These are phyloP conservation scores for Paraphaeosphaeria sporulosa DNA, from an alignment of 2,329 filamentous ascomycete genomes.

Conservation along the genomic window DNA sequence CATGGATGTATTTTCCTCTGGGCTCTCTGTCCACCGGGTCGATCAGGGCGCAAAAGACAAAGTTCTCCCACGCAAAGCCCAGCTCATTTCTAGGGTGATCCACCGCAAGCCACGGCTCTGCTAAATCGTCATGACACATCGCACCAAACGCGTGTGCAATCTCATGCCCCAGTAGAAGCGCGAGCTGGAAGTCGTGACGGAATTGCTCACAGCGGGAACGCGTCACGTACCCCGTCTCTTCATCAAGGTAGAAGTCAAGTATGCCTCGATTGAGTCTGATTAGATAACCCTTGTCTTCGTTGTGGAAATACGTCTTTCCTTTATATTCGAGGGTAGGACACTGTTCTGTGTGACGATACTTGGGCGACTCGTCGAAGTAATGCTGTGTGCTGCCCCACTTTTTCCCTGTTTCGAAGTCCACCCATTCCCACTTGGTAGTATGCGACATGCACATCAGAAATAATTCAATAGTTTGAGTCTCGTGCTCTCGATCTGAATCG, in stretches of 20 bases:
- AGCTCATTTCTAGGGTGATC: constrained; percentile 40
- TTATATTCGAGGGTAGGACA: constrained; percentile 18
- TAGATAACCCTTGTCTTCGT: constrained; percentile 22
- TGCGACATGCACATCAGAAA: constrained; percentile 38
- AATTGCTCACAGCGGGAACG: constrained; percentile 37
- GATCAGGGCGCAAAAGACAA: constrained; percentile 44
- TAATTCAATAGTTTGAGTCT: constrained; percentile 29
- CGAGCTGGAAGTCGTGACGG: constrained; percentile 46
- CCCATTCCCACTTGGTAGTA: constrained; percentile 18
- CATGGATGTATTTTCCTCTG: constrained; percentile 30
- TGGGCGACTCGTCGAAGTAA: too few species aligned
- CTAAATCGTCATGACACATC: constrained; percentile 36
- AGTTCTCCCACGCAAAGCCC: constrained; percentile 48
- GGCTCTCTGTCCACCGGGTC: constrained; percentile 36
- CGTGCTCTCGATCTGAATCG: constrained; percentile 21
- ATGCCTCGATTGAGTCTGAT: constrained; percentile 37
- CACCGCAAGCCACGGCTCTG: constrained; percentile 35
- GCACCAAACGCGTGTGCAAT: constrained; percentile 45
- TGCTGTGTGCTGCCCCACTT: not conserved
- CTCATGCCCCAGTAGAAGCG: constrained; percentile 42
- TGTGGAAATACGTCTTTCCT: constrained; percentile 11
- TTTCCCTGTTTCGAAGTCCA: not conserved
- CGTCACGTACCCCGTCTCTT: constrained; percentile 27
- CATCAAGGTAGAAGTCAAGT: constrained; percentile 25
- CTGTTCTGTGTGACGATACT: not conserved